A percentile compares a stretch with the other conserved stretches of the same genome.
These are phyloP conservation scores for Pythium apleroticum DNA, from an alignment of 352 stramenopile genomes.

Conservation along the genomic window DNA sequence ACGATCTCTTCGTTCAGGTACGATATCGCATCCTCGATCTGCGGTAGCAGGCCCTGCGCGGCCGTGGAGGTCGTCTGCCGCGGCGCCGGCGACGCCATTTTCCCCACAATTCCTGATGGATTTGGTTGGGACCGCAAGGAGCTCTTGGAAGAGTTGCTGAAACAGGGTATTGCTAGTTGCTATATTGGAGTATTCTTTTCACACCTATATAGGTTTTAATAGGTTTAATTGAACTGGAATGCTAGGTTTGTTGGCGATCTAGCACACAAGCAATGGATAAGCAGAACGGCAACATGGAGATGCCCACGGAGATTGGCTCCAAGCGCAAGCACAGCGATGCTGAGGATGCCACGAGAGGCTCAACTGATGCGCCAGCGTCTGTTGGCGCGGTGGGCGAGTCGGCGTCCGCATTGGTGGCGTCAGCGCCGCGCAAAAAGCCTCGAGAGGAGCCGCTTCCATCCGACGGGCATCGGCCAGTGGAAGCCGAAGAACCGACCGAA, in stretches of 20 bases:
- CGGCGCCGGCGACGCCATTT: conserved; percentile 15
- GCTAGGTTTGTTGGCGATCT: not conserved
- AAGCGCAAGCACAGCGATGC: conserved; percentile 15
- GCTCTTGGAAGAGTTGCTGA: not conserved
- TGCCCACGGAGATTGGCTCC: not conserved
- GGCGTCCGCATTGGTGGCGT: not conserved
- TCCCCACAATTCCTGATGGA: not conserved
- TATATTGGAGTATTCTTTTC: not conserved
- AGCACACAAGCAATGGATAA: not conserved
- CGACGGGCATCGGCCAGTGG: not conserved
- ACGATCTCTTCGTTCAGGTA: conserved; percentile 54
- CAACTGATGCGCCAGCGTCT: not conserved
- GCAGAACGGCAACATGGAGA: conserved; percentile 5
- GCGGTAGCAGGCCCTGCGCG: conserved; percentile 37
- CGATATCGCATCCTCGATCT: conserved; percentile 58
- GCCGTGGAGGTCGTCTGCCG: conserved; percentile 26
- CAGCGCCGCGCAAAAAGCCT: not conserved
- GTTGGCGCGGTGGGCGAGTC: not conserved
- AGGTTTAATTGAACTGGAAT: not conserved
- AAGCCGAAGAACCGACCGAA: not conserved
- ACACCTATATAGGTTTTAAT: conserved; percentile 1
- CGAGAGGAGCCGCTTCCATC: not conserved
- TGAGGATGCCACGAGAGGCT: not conserved
- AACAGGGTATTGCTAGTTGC: not conserved
- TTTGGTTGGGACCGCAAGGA: not conserved